Percentiles rank a stretch among this genome's conserved stretches.
phyloP scores from a whole-genome alignment of 306 rosid species.

The Dryas drummondii region DNA sequence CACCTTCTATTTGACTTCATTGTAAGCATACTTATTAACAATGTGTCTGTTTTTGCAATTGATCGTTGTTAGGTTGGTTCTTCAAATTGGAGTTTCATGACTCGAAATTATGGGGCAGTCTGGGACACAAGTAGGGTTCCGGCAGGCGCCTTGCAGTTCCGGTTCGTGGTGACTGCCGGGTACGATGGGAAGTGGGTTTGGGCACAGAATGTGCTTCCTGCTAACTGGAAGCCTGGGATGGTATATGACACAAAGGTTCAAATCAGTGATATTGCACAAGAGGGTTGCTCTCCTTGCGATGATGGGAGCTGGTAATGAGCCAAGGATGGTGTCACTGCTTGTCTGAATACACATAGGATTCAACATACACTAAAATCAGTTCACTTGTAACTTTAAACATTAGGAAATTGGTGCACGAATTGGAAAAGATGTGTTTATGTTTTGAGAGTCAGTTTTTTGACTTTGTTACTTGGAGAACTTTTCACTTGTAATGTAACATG shows the following conservation, averaged over 20 bases:
- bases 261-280: slow-evolving; percentile 67
- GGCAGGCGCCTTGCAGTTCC: slow-evolving; percentile 60
- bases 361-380: neutral
- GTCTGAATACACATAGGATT: neutral
- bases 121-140: slow-evolving; percentile 88
- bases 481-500: neutral
- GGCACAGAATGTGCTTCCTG: slow-evolving; percentile 77
- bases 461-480: neutral
- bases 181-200: slow-evolving; percentile 73
- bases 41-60: neutral
- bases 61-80: slow-evolving; percentile 50
- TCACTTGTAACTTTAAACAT: neutral
- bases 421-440: neutral
- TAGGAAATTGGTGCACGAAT: neutral
- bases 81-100: slow-evolving; percentile 60
- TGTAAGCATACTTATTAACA: too few relatives aligned
- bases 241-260: slow-evolving; percentile 66
- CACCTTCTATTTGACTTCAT: neutral
- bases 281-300: slow-evolving; percentile 64
- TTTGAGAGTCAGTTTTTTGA: neutral
- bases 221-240: slow-evolving; percentile 57
- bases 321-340: neutral
- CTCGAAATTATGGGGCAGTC: slow-evolving; percentile 63
- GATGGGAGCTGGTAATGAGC: slow-evolving; percentile 37
- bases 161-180: slow-evolving; percentile 63